A percentile compares a stretch with the other conserved stretches of the same genome.
Evolutionary conservation across 2,329 filamentous ascomycete genomes (phyloP).

Genomic region (Phaeosphaeria sp.): DNA sequence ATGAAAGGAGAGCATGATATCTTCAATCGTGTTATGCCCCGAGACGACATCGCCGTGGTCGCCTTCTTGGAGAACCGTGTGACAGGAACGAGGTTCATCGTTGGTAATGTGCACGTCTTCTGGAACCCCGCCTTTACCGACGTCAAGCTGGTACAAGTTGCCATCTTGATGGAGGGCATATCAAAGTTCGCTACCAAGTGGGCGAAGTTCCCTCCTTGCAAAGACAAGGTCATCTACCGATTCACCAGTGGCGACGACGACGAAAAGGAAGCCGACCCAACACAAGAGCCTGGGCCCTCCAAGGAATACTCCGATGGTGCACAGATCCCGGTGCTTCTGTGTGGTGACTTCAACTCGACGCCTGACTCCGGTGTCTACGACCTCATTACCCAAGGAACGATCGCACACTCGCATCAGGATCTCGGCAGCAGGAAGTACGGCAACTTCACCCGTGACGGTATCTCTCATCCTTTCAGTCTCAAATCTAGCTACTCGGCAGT

Average conservation of each 20-base stretch:
- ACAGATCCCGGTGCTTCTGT: constrained; percentile 88
- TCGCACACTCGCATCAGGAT: constrained; percentile 81
- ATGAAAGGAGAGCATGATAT: constrained; percentile 98
- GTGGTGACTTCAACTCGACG: constrained; percentile 95
- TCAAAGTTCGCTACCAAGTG: constrained; percentile 87
- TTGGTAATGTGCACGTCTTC: constrained; percentile 92
- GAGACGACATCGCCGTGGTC: constrained; percentile 94
- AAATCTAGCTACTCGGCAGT: constrained; percentile 88
- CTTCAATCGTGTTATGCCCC: constrained; percentile 98
- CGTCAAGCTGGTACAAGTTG: constrained; percentile 95
- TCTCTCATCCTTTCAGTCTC: constrained; percentile 92
- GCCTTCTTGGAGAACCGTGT: constrained; percentile 90
- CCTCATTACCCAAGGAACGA: constrained; percentile 79
- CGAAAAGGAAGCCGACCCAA: constrained; percentile 60
- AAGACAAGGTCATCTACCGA: constrained; percentile 72
- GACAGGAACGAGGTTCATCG: constrained; percentile 89
- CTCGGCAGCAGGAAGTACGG: constrained; percentile 85
- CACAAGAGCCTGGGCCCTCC: constrained; percentile 76
- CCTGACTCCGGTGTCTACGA: constrained; percentile 90
- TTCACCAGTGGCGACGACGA: constrained; percentile 56
- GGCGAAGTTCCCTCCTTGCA: constrained; percentile 77
- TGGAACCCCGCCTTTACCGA: constrained; percentile 93
- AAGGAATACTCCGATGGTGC: constrained; percentile 85
- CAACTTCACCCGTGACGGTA: constrained; percentile 89
- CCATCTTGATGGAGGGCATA: constrained; percentile 91